Percentiles rank a stretch among this genome's conserved stretches.
phyloP scores from a whole-genome alignment of 345 rosid species.

The Raphanus sativus region DNA sequence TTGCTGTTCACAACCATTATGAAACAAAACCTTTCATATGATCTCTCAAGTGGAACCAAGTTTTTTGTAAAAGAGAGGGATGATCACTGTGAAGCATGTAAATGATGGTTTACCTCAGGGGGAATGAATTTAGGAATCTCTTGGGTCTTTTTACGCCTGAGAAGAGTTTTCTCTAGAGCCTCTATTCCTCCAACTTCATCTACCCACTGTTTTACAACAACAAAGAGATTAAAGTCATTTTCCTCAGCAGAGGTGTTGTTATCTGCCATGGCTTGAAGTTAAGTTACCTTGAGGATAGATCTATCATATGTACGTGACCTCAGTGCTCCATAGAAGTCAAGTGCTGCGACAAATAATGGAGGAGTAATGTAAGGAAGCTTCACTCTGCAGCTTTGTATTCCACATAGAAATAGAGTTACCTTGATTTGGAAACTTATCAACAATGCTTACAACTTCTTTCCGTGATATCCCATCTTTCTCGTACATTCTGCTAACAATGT shows the following conservation, averaged over 20 bases:
- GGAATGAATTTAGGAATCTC: slow-evolving; percentile 71
- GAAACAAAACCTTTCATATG: slow-evolving; percentile 1
- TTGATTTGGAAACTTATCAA: slow-evolving; percentile 83
- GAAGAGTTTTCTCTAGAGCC: slow-evolving; percentile 64
- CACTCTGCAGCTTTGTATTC: no score
- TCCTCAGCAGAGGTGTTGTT: neutral
- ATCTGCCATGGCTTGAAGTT: neutral
- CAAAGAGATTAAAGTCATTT: slow-evolving; percentile 16
- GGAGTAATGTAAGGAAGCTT: slow-evolving; percentile 1
- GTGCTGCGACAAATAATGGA: slow-evolving; percentile 47
- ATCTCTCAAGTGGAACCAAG: neutral
- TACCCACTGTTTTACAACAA: slow-evolving; percentile 57
- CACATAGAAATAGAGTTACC: slow-evolving; percentile 39
- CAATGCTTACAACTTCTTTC: slow-evolving; percentile 64
- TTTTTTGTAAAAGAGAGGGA: no score
- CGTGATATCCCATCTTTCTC: slow-evolving; percentile 78
- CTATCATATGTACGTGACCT: slow-evolving; percentile 90
- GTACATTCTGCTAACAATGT: slow-evolving; percentile 84
- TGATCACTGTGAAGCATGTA: slow-evolving; percentile 7
- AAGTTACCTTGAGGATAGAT: slow-evolving; percentile 71
- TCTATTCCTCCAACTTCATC: slow-evolving; percentile 82
- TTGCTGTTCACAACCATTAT: slow-evolving; percentile 56
- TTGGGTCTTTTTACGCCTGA: slow-evolving; percentile 53
- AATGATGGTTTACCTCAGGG: slow-evolving; percentile 56
- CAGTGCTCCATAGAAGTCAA: slow-evolving; percentile 94